Base-by-base conservation (phyloP, 148 eudicot species). In the Camellia japonica region DNA sequence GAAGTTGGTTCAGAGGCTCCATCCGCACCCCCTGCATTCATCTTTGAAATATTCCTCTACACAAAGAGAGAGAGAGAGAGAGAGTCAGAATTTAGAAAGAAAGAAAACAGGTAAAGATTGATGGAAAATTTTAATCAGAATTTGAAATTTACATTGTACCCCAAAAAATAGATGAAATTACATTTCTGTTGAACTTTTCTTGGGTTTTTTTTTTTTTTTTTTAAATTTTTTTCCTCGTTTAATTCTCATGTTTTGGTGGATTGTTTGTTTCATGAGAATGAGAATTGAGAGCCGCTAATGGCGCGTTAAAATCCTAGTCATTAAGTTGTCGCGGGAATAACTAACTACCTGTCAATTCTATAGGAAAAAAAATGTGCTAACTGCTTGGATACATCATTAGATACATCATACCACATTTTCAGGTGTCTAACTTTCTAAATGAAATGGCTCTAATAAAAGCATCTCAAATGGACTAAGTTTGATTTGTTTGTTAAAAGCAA, bases 1-100 rank as follows among this genome's bases (percentile, higher is more conserved):
- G 63, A 38, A 49, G 81, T 71, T 49, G 72, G 5, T 12, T 64
- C 82, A 44, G 82, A 72, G 51, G 69, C 70, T 61, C 47, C 76
- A 61, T 49, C 68, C 16, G 6, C 70, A 16, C 61, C 77, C 68
- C 76, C 82, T 15, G 75, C 7, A 0, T 7, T 64, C 77, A 80
- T 80, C 62, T 42, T 72, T 19, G 7, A 58, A 56, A 64, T 64
- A 64, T 23, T 64, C 23, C 44, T 19, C 64, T 10, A 16, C 6
- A 12, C 20, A 7, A 10, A 23, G 11, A 13, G 30, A 19, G 20
- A 16, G 64, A 19, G 65, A 38, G 23, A 41, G 75, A 23, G 11
- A 13, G 30, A 19, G 20, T 1, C 10, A 52, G 61, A 23, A 3
- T 19, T 12, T 12, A 30, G 58, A 55, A 16, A 71, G 19, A 44